Evolutionary conservation across 2,329 filamentous ascomycete species (phyloP), one percentile per base, ranked within the genome.

Genomic region (Paracamarosporium sp.): DNA sequence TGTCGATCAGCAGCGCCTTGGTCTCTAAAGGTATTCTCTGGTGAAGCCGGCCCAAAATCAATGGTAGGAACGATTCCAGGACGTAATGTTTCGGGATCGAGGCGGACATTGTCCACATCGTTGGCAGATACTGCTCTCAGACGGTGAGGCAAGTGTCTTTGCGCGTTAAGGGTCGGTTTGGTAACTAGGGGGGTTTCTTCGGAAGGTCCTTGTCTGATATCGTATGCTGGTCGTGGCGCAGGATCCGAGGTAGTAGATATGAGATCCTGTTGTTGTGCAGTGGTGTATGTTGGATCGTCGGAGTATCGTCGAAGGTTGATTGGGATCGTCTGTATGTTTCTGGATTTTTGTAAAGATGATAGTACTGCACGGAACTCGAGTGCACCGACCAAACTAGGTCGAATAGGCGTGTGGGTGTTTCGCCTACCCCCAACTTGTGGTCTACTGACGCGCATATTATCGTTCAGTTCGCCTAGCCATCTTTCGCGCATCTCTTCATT

Each of bases 281-380:
- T 77, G 11, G 75, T 80, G 51, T 71, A 77, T n/a, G 78, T 78
- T 43, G 82, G 78, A 60, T 89, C 86, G 60, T 91, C 88, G 0
- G 89, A 91, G 70, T 90, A 90, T 66, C 89, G 86, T 58, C 90
- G 85, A 24, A 87, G 78, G 62, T 88, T 84, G 59, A 96, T 88
- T 2, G 88, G 85, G 41, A 88, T 85, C 17, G 90, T 84, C 66
- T 88, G 87, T 25, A 91, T 86, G 62, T 92, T 95, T 69, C 91
- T 87, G 55, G 92, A 91, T 63, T 88, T 90, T 68, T 96, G 89
- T 55, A 99, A 79, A 2, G 93, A 93, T n/a, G 91, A 90, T 44
- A 99, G 81, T 3, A 97, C 90, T 2, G 94, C 94, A 66, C 93
- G 86, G 68, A 99, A 99, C 77, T 99, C 95, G 56, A 99, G 82